Evolutionary conservation across 2,329 filamentous ascomycete species (phyloP), one percentile per base, ranked within the genome.

Genomic region (Aspergillus fischeri): DNA sequence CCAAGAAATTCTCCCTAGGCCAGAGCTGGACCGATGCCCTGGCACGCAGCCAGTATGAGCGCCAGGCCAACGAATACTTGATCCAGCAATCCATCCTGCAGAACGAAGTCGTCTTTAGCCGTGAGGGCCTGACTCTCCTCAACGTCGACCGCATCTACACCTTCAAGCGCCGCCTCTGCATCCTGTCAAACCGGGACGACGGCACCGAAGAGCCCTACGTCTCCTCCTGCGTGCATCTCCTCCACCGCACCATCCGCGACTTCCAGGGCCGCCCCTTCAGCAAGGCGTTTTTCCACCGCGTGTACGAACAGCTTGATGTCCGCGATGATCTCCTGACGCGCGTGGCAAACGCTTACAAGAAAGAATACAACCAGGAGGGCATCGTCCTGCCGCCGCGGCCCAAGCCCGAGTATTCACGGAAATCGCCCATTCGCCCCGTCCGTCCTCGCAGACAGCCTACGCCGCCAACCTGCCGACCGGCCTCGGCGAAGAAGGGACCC

Each of bases 81-180:
- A 67, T 76, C 42, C 68, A 74, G 52, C 75, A 76, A 56, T 77
- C 76, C 6, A 72, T 78, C 44, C 60, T 75, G 42, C 76, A 78
- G 58, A 76, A 77, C 55, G 75, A 78, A 53, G 70, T 78, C 35
- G 66, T 78, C 35, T 77, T 77, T 65, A 75, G 71, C 55, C 72
- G 74, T 48, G 76, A 78, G 57, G 76, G 76, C 2, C 63, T 78
- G 35, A 77, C 77, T 0, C 60, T 78, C 7, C 67, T 78, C 10
- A 77, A 73, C 53, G 74, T 78, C 60, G 76, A 78, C 63, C 74
- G 75, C 42, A 74, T 78, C 55, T 77, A 77, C 56, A 77, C 72
- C 14, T 71, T 78, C 59, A 78, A 78, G 58, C 73, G 73, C 29
- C 67, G 74, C 17, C 68, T 78, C 7, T 75, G 71, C 55, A 67